Conservation (phyloP, 2,329 filamentous ascomycete species). For the Fulvia fulva region DNA sequence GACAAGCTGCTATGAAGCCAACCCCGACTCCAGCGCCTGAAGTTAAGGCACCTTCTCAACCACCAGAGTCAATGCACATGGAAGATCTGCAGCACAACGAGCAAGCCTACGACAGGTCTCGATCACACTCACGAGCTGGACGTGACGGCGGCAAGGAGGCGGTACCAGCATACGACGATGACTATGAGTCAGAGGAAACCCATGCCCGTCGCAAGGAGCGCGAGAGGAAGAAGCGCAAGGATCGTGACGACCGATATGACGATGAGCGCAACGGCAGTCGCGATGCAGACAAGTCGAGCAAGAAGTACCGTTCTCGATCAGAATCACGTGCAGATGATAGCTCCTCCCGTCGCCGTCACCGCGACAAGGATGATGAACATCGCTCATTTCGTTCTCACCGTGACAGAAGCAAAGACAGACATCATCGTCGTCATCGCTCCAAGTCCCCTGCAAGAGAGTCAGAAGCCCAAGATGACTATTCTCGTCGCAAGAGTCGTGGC, state of each 20-base stretch:
- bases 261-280: conserved; percentile 31
- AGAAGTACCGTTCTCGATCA: conserved; percentile 59
- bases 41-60: conserved; percentile 11
- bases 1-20: conserved; percentile 39
- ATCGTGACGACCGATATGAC: conserved; percentile 47
- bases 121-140: conserved; percentile 35
- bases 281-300: conserved; percentile 40
- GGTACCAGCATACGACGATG: conserved; percentile 47
- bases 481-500: conserved; percentile 36
- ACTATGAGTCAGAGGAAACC: conserved; percentile 42
- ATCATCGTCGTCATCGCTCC: conserved; percentile 40
- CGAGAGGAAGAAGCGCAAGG: conserved; percentile 26
- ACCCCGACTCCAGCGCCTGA: conserved; percentile 19
- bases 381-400: conserved; percentile 46
- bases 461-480: conserved; percentile 27
- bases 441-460: conserved; percentile 34
- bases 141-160: conserved; percentile 48
- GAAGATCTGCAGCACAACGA: conserved; percentile 13
- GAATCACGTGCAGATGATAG: conserved; percentile 58
- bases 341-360: conserved; percentile 58
- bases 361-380: conserved; percentile 40
- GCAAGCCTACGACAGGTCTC: conserved; percentile 22
- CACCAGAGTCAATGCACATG: conserved; percentile 6
- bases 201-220: conserved; percentile 36
- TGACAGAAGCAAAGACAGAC: conserved; percentile 44